Percentiles rank a stretch among this genome's conserved stretches.
Conservation (phyloP, 179 eudicot genomes). For the Gypsophila paniculata region DNA sequence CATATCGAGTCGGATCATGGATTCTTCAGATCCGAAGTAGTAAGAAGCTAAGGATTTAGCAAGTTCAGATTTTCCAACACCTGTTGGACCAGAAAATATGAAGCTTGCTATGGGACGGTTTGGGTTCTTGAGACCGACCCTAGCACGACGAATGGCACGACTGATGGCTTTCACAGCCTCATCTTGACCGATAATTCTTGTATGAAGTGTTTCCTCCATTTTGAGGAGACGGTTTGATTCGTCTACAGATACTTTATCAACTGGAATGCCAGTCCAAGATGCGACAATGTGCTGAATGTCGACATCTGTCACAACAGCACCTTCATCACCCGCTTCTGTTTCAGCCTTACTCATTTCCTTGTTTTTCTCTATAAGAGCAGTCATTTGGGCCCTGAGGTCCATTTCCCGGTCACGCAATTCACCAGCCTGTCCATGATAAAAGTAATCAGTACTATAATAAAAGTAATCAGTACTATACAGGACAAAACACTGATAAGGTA, state of each 20-base stretch:
- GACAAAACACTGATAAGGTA: no score
- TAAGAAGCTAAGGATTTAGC: slow-evolving; percentile 79
- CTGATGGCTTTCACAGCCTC: slow-evolving; percentile 94
- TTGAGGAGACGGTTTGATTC: slow-evolving; percentile 82
- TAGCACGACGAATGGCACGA: slow-evolving; percentile 92
- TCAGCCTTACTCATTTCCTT: slow-evolving; percentile 80
- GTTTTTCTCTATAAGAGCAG: slow-evolving; percentile 52
- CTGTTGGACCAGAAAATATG: slow-evolving; percentile 92
- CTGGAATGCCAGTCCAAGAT: slow-evolving; percentile 97
- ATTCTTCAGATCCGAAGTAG: slow-evolving; percentile 90
- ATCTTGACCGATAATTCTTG: slow-evolving; percentile 82
- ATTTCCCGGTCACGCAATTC: slow-evolving; percentile 68
- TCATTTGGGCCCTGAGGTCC: slow-evolving; percentile 66
- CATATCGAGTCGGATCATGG: slow-evolving; percentile 95
- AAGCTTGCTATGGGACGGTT: slow-evolving; percentile 92
- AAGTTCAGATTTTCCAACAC: slow-evolving; percentile 91
- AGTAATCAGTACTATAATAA: no score
- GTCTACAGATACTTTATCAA: slow-evolving; percentile 67
- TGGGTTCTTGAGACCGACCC: slow-evolving; percentile 89
- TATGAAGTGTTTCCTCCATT: slow-evolving; percentile 85
- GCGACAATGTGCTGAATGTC: slow-evolving; percentile 85
- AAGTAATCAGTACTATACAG: no score
- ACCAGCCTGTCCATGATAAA: slow-evolving; percentile 51
- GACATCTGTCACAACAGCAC: slow-evolving; percentile 65
- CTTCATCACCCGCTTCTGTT: slow-evolving; percentile 46